These are phyloP conservation scores for Schwanniomyces occidentalis DNA, from an alignment of 805 yeast species.

Conservation along the genomic window DNA sequence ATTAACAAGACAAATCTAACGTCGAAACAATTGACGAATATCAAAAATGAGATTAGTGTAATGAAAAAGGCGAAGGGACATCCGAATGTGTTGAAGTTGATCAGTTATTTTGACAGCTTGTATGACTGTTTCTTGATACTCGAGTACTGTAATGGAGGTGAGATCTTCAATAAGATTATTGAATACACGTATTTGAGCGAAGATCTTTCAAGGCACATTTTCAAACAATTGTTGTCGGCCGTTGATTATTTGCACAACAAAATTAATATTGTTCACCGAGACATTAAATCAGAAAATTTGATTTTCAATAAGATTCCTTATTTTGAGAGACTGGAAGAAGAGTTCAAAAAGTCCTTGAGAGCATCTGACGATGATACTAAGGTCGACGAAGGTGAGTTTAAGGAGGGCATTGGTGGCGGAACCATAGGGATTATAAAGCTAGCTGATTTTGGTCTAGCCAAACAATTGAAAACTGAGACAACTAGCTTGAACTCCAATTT, in stretches of 20 bases:
- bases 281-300: constrained; percentile 79
- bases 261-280: constrained; percentile 68
- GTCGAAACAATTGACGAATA: constrained; percentile 52
- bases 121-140: constrained; percentile 61
- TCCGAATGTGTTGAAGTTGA: constrained; percentile 57
- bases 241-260: constrained; percentile 67
- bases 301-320: constrained; percentile 58
- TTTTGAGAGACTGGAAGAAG: constrained; percentile 36
- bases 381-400: constrained; percentile 61
- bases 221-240: constrained; percentile 69
- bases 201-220: constrained; percentile 69
- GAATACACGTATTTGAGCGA: constrained; percentile 76
- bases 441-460: constrained; percentile 73
- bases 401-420: constrained; percentile 57
- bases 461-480: constrained; percentile 48
- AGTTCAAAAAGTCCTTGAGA: constrained; percentile 33
- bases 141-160: constrained; percentile 77
- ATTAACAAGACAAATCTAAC: constrained; percentile 62
- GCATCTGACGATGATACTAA: constrained; percentile 60
- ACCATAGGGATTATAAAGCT: constrained; percentile 62
- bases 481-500: constrained; percentile 25
- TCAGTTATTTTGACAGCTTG: constrained; percentile 52
- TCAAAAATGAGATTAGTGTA: constrained; percentile 70
- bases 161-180: constrained; percentile 76
- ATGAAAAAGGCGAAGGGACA: constrained; percentile 64